These are phyloP conservation scores for Candida tallmaniae DNA, from an alignment of 805 yeast species.

Conservation along the genomic window DNA sequence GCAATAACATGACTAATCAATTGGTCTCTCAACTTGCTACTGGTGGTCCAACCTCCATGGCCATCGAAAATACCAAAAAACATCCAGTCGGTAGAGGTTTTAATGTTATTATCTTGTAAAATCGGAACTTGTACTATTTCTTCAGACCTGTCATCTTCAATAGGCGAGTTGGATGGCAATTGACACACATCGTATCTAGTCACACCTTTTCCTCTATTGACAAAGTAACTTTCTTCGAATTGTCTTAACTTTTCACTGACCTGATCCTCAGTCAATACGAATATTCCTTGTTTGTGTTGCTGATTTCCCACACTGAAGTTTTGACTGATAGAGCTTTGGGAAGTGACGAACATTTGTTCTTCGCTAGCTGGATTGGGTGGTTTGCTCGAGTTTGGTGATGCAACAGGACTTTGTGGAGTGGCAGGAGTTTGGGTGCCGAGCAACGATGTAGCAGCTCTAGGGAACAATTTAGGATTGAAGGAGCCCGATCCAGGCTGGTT, in stretches of 20 bases:
- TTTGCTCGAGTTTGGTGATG: neutral
- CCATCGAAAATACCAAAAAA: conserved; percentile 97
- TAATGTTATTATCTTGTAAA: conserved; percentile 53
- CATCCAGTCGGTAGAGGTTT: conserved; percentile 68
- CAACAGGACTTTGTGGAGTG: too few relatives aligned
- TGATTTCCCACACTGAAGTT: conserved; percentile 39
- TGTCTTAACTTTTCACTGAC: conserved; percentile 65
- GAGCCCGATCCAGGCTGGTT: conserved; percentile 7
- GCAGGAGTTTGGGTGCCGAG: neutral
- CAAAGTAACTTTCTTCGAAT: conserved; percentile 73
- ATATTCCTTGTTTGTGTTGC: conserved; percentile 52
- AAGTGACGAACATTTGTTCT: conserved; percentile 27
- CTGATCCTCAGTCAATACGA: conserved; percentile 60
- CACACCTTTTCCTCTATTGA: conserved; percentile 85
- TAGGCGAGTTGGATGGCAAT: conserved; percentile 85
- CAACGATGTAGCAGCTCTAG: conserved; percentile 8
- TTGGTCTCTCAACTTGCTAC: conserved; percentile 76
- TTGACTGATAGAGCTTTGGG: conserved; percentile 44
- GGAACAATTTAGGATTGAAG: conserved; percentile 14
- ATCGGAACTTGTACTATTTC: conserved; percentile 70
- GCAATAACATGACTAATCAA: conserved; percentile 71
- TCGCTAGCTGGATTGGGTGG: conserved; percentile 7
- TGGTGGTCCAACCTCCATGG: conserved; percentile 94
- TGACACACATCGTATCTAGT: conserved; percentile 85
- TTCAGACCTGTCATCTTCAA: conserved; percentile 91